Conservation (phyloP, 257 asterid species). For the Solanum tacnaense region DNA sequence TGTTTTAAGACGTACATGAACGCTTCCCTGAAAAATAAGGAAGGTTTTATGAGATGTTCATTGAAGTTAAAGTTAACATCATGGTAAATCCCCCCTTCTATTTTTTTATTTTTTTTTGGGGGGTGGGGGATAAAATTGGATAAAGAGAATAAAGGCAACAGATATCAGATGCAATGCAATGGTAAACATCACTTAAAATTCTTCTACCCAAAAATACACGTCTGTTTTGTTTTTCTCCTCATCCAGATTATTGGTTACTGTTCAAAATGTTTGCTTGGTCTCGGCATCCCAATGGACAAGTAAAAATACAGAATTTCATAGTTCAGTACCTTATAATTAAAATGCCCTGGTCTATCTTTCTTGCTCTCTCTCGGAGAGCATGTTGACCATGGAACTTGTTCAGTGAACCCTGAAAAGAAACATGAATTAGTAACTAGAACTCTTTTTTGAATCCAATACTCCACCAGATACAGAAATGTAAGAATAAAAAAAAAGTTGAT, state of each 20-base stretch:
- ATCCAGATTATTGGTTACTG: background rate
- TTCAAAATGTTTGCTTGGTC: background rate
- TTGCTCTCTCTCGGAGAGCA: conserved; percentile 94
- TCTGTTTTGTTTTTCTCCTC: no score
- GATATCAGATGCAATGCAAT: background rate
- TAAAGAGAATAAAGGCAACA: background rate
- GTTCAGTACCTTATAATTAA: conserved; percentile 71
- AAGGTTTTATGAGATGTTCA: background rate
- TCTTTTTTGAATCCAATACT: background rate
- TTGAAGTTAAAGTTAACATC: background rate
- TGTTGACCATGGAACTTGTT: conserved; percentile 95
- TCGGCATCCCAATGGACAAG: background rate
- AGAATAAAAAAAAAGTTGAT: background rate
- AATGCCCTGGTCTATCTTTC: conserved; percentile 92
- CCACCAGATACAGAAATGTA: background rate
- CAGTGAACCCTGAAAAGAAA: conserved; percentile 60
- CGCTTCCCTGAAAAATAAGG: background rate
- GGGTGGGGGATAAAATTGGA: no score
- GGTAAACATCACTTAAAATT: background rate
- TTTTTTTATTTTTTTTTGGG: no score
- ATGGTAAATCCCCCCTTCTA: background rate
- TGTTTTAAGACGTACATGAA: background rate
- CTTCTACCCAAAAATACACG: background rate
- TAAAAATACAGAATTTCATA: background rate
- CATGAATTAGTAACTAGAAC: background rate